Evolutionary conservation across 2,329 filamentous ascomycete genomes (phyloP).

Genomic region (Colletotrichum nymphaeae): DNA sequence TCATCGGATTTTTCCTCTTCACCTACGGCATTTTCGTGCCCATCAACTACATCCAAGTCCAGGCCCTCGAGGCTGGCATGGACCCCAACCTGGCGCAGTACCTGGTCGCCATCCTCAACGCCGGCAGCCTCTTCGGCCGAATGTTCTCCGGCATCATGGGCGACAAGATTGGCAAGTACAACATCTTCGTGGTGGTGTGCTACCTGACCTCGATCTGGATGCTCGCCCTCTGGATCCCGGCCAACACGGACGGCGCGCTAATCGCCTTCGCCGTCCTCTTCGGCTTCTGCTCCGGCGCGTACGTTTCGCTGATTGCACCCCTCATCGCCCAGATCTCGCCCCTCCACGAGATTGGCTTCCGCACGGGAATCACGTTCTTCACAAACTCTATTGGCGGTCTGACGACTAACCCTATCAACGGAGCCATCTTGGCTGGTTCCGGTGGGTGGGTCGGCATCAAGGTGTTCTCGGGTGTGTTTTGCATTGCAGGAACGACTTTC

Average conservation of each 20-base stretch:
- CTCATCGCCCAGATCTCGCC: conserved; percentile 65
- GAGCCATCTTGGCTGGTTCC: conserved; percentile 50
- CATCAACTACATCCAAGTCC: conserved; percentile 48
- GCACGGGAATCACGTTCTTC: conserved; percentile 58
- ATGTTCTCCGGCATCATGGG: conserved; percentile 46
- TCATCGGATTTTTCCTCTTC: conserved; percentile 47
- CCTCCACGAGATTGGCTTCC: conserved; percentile 64
- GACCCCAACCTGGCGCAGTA: conserved; percentile 44
- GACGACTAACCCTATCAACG: conserved; percentile 67
- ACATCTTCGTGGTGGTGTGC: conserved; percentile 58
- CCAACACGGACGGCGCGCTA: conserved; percentile 40
- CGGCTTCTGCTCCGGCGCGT: conserved; percentile 55
- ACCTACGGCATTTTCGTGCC: conserved; percentile 51
- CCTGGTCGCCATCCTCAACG: conserved; percentile 52
- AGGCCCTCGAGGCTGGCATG: conserved; percentile 45
- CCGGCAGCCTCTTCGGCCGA: conserved; percentile 51
- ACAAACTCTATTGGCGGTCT: conserved; percentile 67
- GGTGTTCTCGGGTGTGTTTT: conserved; percentile 48
- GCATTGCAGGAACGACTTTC: conserved; percentile 43
- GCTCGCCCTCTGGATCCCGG: conserved; percentile 57
- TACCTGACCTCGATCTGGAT: conserved; percentile 51
- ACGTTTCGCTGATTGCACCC: conserved; percentile 51
- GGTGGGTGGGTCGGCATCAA: conserved; percentile 49
- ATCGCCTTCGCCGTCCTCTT: conserved; percentile 54
- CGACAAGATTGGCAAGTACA: conserved; percentile 52